Conservation (phyloP, 805 yeast species). For the Spathaspora gorwiae region DNA sequence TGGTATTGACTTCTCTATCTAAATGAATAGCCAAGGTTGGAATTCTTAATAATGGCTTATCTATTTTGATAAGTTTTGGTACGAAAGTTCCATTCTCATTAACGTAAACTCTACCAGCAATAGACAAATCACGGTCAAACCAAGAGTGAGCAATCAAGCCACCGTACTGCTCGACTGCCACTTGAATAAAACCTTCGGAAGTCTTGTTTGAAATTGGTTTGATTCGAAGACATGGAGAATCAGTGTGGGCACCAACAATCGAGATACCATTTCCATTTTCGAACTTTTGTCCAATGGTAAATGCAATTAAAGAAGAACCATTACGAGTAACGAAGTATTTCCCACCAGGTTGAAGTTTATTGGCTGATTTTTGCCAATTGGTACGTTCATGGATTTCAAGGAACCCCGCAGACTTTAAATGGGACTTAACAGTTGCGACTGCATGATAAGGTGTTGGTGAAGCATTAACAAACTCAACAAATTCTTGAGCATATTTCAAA, state of each 20-base stretch:
- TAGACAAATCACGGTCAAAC: slow-evolving; percentile 90
- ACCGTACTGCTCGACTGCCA: slow-evolving; percentile 93
- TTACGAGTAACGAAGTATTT: slow-evolving; percentile 88
- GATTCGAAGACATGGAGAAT: slow-evolving; percentile 83
- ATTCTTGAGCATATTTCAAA: slow-evolving; percentile 47
- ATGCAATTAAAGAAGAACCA: slow-evolving; percentile 83
- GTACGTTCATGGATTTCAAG: slow-evolving; percentile 66
- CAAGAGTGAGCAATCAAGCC: slow-evolving; percentile 96
- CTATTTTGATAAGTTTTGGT: slow-evolving; percentile 71
- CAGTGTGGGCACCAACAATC: slow-evolving; percentile 94
- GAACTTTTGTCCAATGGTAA: slow-evolving; percentile 72
- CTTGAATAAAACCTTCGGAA: slow-evolving; percentile 74
- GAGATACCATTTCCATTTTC: slow-evolving; percentile 77
- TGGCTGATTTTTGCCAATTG: slow-evolving; percentile 52
- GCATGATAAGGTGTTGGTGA: slow-evolving; percentile 97
- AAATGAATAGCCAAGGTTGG: slow-evolving; percentile 95
- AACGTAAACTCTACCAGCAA: slow-evolving; percentile 89
- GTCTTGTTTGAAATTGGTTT: slow-evolving; percentile 77
- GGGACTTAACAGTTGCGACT: slow-evolving; percentile 59
- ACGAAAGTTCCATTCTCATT: slow-evolving; percentile 46
- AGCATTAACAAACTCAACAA: slow-evolving; percentile 70
- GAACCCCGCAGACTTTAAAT: slow-evolving; percentile 61
- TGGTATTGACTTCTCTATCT: slow-evolving; percentile 67
- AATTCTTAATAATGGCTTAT: slow-evolving; percentile 80
- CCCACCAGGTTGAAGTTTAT: slow-evolving; percentile 46